Evolutionary conservation across 1,284 basidiomycete genomes (phyloP), one percentile per base, ranked within the genome.

Genomic region (Moniliophthora roreri): DNA sequence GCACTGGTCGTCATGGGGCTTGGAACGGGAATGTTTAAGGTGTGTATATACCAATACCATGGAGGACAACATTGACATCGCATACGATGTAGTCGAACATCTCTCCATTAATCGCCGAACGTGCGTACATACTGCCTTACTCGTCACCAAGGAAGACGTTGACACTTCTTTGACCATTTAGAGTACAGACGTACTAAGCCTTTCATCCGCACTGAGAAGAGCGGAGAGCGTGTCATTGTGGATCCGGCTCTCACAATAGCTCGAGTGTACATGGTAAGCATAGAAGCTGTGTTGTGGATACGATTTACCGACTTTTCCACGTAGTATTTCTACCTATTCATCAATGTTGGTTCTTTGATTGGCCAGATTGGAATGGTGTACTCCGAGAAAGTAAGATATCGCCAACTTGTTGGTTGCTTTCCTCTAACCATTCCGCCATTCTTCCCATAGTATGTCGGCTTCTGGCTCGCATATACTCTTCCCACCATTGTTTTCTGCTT

Each of bases 81-180:
- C 92, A 91, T 18, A 78, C 84, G 26, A 92, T 95, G 80, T 93
- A 93, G 71, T 68, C 85, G 0, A 93, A 93, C 65, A 84, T 90
- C 54, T 87, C 86, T 0, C 89, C 90, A 0, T 74, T 93, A 51
- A 78, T 93, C 36, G 91, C 90, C 38, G 89, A 95, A 70, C 87
- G n/a, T n/a, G n/a, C n/a, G n/a, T n/a, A n/a, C n/a, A n/a, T n/a
- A n/a, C n/a, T n/a, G n/a, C n/a, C n/a, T n/a, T n/a, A n/a, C n/a
- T n/a, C n/a, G n/a, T n/a, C n/a, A n/a, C n/a, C n/a, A n/a, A n/a
- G n/a, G n/a, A n/a, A n/a, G n/a, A n/a, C n/a, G n/a, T n/a, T n/a
- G n/a, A n/a, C n/a, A n/a, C n/a, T n/a, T n/a, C n/a, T n/a, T n/a
- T n/a, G n/a, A n/a, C n/a, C n/a, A n/a, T n/a, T n/a, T n/a, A n/a